A percentile compares a stretch with the other conserved stretches of the same genome.
Evolutionary conservation across 2,329 filamentous ascomycete genomes (phyloP).

Genomic region (Diplodia scrobiculata): DNA sequence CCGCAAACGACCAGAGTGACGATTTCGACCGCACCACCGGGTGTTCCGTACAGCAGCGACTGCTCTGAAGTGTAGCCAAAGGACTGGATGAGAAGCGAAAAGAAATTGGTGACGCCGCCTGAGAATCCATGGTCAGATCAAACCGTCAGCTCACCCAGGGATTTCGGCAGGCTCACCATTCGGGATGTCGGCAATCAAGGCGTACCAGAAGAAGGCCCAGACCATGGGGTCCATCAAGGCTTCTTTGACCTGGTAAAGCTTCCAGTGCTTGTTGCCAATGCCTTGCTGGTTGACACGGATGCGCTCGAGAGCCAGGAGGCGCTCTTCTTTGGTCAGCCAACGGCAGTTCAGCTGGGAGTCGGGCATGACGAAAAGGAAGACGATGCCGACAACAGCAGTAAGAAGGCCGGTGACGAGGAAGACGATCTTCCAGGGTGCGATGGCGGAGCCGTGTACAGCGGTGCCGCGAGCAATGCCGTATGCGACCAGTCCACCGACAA

Average conservation of each 20-base stretch:
- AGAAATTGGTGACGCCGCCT: slow-evolving; percentile 62
- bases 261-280: slow-evolving; percentile 66
- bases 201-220: slow-evolving; percentile 62
- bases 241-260: slow-evolving; percentile 62
- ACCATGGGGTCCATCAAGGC: slow-evolving; percentile 57
- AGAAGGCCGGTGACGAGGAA: slow-evolving; percentile 52
- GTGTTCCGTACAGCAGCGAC: slow-evolving; percentile 65
- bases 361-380: slow-evolving; percentile 54
- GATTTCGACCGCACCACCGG: slow-evolving; percentile 67
- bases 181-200: slow-evolving; percentile 59
- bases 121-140: not conserved
- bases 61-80: slow-evolving; percentile 67
- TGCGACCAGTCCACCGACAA: slow-evolving; percentile 63
- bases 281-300: slow-evolving; percentile 73
- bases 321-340: slow-evolving; percentile 67
- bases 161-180: slow-evolving; percentile 48
- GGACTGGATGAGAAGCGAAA: slow-evolving; percentile 61
- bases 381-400: slow-evolving; percentile 46
- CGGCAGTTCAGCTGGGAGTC: slow-evolving; percentile 64
- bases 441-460: slow-evolving; percentile 56
- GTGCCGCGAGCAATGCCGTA: slow-evolving; percentile 64
- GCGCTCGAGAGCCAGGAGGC: slow-evolving; percentile 66
- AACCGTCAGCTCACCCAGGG: not conserved
- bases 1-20: slow-evolving; percentile 59
- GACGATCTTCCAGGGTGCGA: slow-evolving; percentile 67